Evolutionary conservation across 495 filamentous ascomycete genomes (phyloP).

Genomic region (Trichocladium uniseriatum): DNA sequence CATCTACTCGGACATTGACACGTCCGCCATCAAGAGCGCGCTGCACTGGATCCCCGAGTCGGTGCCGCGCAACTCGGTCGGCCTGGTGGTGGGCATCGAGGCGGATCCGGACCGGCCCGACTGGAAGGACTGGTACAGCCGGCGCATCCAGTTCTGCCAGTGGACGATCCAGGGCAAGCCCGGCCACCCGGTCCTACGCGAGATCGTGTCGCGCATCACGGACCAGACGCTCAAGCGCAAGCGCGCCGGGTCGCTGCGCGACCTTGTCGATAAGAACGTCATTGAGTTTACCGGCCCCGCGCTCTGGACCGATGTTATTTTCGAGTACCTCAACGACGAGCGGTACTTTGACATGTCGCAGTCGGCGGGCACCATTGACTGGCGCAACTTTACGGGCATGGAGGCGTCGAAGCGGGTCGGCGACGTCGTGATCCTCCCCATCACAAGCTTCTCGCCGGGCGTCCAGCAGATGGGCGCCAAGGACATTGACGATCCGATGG

Average conservation of each 20-base stretch:
- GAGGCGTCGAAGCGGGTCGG: conserved; percentile 73
- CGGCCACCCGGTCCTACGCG: conserved; percentile 82
- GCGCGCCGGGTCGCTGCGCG: conserved; percentile 53
- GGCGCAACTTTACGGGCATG: conserved; percentile 83
- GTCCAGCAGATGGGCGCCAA: conserved; percentile 90
- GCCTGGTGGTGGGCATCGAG: conserved; percentile 88
- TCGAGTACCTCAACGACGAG: conserved; percentile 86
- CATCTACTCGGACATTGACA: conserved; percentile 97
- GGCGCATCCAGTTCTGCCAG: conserved; percentile 94
- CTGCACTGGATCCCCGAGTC: conserved; percentile 76
- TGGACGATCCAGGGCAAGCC: conserved; percentile 98
- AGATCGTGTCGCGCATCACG: conserved; percentile 80
- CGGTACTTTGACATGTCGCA: conserved; percentile 75
- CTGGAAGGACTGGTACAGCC: conserved; percentile 93
- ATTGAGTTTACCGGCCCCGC: conserved; percentile 95
- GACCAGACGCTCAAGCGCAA: conserved; percentile 71
- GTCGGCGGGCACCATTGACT: conserved; percentile 67
- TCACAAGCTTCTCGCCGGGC: conserved; percentile 94
- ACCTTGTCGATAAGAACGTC: conserved; percentile 65
- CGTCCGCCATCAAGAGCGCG: conserved; percentile 69
- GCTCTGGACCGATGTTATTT: conserved; percentile 88
- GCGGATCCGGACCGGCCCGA: conserved; percentile 89
- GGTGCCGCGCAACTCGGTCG: conserved; percentile 66
- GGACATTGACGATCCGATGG: conserved; percentile 88
- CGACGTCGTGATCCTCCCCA: conserved; percentile 87